Evolutionary conservation across 208 protist genomes (phyloP), one percentile per base, ranked within the genome.

Genomic region (Leishmania tarentolae): DNA sequence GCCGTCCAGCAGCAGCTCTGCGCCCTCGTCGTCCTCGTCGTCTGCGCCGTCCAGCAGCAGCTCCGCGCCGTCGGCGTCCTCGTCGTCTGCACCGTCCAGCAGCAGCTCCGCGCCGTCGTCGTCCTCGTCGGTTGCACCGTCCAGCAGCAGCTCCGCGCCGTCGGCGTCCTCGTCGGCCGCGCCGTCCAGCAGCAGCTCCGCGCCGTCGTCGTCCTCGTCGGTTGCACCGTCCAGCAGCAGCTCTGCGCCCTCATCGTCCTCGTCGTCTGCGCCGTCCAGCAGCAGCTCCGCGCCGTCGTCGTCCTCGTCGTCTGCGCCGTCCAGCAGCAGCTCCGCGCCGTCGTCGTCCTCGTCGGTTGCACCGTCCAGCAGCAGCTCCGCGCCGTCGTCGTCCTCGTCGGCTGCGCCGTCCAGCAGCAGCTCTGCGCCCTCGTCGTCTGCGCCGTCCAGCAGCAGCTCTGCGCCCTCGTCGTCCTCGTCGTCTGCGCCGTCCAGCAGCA

Each of bases 401-500:
- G 17, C 56, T 61, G 56, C 56, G 2, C 56, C 56, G 56, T 61
- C 56, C 56, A 61, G 56, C 56, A 61, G 56, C 56, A 61, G 56
- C 56, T 61, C 56, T 31, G 56, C 56, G 56, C 56, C 56, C 17
- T 61, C 56, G 56, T 61, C 56, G 21, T 61, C 56, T 28, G 11
- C 56, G 2, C 21, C 56, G 56, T 61, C 56, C 56, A 61, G 56
- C 56, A 61, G 56, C 56, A 61, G 56, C 56, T 61, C 56, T 21
- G 56, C 56, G 56, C 56, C 50, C 9, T 53, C 50, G 50, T 53
- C 56, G 56, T 61, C 56, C 56, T 61, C 56, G 56, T 61, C 56
- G 56, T 61, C 56, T 61, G 56, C 56, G 56, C 56, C 56, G 56
- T 61, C 56, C 56, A 61, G 56, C 56, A 61, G 56, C 56, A 61